Evolutionary conservation across 768 basidiomycete genomes (phyloP), one percentile per base, ranked within the genome.

Genomic region (Collybia mongolica): DNA sequence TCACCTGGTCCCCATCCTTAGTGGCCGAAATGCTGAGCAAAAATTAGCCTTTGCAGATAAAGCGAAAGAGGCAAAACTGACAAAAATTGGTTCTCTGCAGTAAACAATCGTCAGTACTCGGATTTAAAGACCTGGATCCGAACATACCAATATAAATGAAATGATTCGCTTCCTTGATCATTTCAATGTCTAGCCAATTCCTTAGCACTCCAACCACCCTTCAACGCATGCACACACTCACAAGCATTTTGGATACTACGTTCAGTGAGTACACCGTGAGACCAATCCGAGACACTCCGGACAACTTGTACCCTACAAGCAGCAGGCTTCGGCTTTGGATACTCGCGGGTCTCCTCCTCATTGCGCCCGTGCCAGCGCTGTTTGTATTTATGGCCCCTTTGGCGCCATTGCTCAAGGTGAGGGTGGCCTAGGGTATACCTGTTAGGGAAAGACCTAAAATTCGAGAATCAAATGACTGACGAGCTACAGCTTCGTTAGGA

Each of bases 181-280:
- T 57, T 57, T 90, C 74, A 39, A 82, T 76, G 62, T 94, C 91
- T 88, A 57, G 41, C 26, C 24, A 18, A 32, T 32, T 1, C 29
- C 24, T 48, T 20, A 36, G 9, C 19, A 39, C 48, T 17, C 40
- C 52, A 15, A 28, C 20, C 22, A 6, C 26, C 28, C 50, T 47
- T 37, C n/a, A 44, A 37, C 45, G 41, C 19, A 26, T 17, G 19
- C 24, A 9, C 26, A 35, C 24, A 80, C 88, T 64, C 60, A 91
- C 90, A 93, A 41, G 96, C 95, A 58, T 93, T 88, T 69, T 97
- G 95, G 52, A 98, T 93, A 66, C 90, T 93, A 51, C 83, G 81
- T 66, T 98, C 96, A 3, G 82, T 87, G 55, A 95, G 73, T 29
- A 94, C 89, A 2, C 95, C 96, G 59, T 93, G 91, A 60, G 86